Base-by-base conservation (phyloP, 768 basidiomycete genomes). In the Galerina sulciceps region DNA sequence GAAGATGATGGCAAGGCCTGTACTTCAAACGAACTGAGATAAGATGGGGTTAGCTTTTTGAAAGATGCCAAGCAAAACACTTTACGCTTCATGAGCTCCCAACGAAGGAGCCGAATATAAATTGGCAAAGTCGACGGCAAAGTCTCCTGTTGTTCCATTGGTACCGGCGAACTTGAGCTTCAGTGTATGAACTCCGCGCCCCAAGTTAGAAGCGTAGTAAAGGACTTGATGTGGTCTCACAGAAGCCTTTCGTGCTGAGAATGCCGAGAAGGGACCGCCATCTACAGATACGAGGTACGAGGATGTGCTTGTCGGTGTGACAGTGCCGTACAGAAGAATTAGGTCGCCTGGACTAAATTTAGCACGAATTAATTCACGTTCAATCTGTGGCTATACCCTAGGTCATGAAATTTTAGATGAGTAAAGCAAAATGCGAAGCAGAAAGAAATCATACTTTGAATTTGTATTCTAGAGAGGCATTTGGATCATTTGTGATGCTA, bases 241-340 rank as follows among this genome's bases (percentile, higher is more conserved):
- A 42, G 60, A 63, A 3, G 47, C 60, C 40, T 62, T 65, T 1
- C 46, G 51, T 10, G 62, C 60, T 10, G 60, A 62, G 55, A 60
- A 64, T 2, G 51, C 48, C 34, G 41, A 52, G 20, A 53, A 53
- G 15, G 68, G 53, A 6, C 60, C 57, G 22, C 50, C 45, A 35
- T 63, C 62, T 8, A 63, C 50, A 22, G 57, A 59, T 15, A 56
- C 62, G 1, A 53, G 37, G 38, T 59, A 63, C 3, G 54, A 42
- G 1, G 64, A 55, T 11, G 61, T 51, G 17, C 47, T 51, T 10
- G 46, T 49, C 1, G 65, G 60, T 1, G 60, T 64, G 0, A 77
- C 71, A 10, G 81, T 71, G 15, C 82, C 79, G 50, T 77, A 82
- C 8, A 82, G 53, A 0, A 76, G 77, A 15, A 84, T 75, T 10